A percentile compares a stretch with the other conserved stretches of the same genome.
phyloP scores from a whole-genome alignment of 2,329 filamentous ascomycete species.

The Colletotrichum orbiculare region DNA sequence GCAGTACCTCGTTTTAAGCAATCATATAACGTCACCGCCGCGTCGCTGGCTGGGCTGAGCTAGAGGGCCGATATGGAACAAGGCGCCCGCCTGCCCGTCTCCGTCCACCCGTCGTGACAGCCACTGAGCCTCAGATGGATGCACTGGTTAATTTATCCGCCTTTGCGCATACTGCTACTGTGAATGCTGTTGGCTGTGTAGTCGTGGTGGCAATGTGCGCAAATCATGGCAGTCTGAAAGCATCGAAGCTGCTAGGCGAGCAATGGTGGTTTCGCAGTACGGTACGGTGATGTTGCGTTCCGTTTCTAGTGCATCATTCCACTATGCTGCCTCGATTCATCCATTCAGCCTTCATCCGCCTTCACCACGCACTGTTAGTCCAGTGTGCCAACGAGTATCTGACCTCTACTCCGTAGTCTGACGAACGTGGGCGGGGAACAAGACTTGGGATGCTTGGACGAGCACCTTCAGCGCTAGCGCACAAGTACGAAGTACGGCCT shows the following conservation, averaged over 20 bases:
- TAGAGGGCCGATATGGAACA: neutral
- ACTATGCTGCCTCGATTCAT: neutral
- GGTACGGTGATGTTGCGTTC: no score
- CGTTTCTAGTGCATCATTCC: no score
- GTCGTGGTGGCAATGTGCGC: no score
- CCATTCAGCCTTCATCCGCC: slow-evolving; percentile 15
- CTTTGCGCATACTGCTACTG: neutral
- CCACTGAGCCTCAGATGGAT: slow-evolving; percentile 16
- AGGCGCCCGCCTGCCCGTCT: neutral
- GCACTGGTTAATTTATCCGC: neutral
- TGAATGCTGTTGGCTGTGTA: no score
- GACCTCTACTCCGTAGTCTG: no score
- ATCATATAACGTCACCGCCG: no score
- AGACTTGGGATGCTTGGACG: no score
- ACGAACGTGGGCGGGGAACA: no score
- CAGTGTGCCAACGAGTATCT: neutral
- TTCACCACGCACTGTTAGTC: neutral
- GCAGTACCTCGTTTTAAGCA: no score
- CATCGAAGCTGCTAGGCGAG: no score
- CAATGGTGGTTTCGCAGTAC: neutral
- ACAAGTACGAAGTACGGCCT: neutral
- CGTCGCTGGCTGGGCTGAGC: no score
- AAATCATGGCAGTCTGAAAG: no score
- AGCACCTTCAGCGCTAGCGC: neutral
- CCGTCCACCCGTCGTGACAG: slow-evolving; percentile 15